Evolutionary conservation across 23 red algal genomes (phyloP).

Genomic region (Gracilaria domingensis): DNA sequence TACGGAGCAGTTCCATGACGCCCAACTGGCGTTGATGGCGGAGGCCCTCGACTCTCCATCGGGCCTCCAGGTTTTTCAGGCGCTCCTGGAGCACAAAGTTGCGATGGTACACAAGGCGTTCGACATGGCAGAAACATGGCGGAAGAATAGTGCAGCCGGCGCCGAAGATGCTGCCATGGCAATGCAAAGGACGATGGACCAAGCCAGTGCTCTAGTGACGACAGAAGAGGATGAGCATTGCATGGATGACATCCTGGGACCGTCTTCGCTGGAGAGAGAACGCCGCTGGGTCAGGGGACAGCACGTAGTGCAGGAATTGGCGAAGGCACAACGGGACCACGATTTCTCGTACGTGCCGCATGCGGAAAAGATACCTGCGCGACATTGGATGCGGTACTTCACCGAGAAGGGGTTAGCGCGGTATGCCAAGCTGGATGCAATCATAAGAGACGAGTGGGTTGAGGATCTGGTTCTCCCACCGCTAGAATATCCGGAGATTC

Average conservation of each 20-base stretch:
- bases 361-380: not conserved
- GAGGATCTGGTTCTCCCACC: slow-evolving; percentile 6
- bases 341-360: not conserved
- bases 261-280: not conserved
- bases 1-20: slow-evolving; percentile 16
- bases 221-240: not conserved
- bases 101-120: slow-evolving; percentile 7
- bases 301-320: slow-evolving; percentile 9
- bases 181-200: not conserved
- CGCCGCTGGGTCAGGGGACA: not conserved
- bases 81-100: not conserved
- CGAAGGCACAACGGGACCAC: not conserved
- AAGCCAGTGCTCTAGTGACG: not conserved
- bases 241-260: not conserved
- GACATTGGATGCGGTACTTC: slow-evolving; percentile 12
- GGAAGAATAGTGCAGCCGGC: not conserved
- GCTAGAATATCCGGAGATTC: slow-evolving; percentile 14
- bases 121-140: not conserved
- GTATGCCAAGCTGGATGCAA: slow-evolving; percentile 16
- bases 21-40: slow-evolving; percentile 7
- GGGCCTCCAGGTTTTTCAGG: slow-evolving; percentile 8
- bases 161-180: not conserved
- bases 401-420: slow-evolving; percentile 2
- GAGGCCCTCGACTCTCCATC: slow-evolving; percentile 17
- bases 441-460: slow-evolving; percentile 3